Base-by-base conservation (phyloP, 169 alveolate species). In the Pseudocohnilembus persalinus region DNA sequence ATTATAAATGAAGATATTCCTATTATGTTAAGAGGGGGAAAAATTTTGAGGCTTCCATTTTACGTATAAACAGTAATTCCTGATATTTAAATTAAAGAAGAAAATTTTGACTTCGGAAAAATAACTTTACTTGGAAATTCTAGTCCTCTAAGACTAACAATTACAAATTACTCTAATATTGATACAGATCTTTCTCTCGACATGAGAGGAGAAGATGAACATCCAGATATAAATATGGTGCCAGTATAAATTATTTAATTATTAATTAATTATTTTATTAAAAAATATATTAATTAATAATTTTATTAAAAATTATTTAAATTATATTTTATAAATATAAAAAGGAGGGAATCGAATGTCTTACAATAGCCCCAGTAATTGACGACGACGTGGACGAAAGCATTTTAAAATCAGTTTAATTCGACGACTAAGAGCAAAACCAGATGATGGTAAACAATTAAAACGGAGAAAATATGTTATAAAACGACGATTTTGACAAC, bases 21-120 rank as follows among this genome's bases (percentile, higher is more conserved):
- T 16, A 94, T 95, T 16, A 86, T 89, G 64, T 91, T 95, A 1
- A 91, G 97, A 86, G 96, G 96, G 15, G 96, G 96, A 26, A 91
- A 91, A 34, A 85, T 92, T 31, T 64, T 95, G 26, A 91, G 85
- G 32, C 83, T 95, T 75, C 95, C 94, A 26, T 90, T 95, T 32
- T 84, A 88, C 63, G 97, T 95, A 1, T 87, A 93, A 85, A 91
- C 94, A 0, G 90, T 93, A 0, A 90, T 93, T 33, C 97, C 97
- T 30, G 90, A 91, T 76, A 96, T 95, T 15, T 88, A 85, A 31
- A 95, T 95, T 29, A 91, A 86, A 25, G 94, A 95, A 82, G 93
- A 92, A 28, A 77, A 83, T 27, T 92, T 95, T 81, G 96, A 95
- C 82, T 85, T 85, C 81, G 96, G 96, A 27, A 96, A 96, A 11